Base-by-base conservation (phyloP, 1,284 basidiomycete genomes). In the Laetiporus sulphureus region DNA sequence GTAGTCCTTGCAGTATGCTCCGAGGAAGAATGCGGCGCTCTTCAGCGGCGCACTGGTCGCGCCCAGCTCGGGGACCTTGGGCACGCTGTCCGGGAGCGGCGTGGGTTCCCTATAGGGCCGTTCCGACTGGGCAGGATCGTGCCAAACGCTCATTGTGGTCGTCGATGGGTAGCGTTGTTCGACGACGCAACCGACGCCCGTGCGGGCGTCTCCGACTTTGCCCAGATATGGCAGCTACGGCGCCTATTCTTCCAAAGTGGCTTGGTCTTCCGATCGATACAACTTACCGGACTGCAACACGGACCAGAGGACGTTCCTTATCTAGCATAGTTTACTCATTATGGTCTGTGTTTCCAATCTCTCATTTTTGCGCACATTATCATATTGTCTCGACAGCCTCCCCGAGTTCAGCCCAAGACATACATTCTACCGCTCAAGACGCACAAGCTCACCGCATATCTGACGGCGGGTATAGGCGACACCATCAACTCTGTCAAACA, bases 21-120 rank as follows among this genome's bases (percentile, higher is more conserved):
- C 96, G 61, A 99, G 85, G 72, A 98, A 98, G 79, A 98, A 99
- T 11, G 91, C 85, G 3, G 95, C 93, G 53, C 87, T 91, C 74
- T 99, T 98, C 56, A 99, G 72, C 4, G 96, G 96, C 41, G 86
- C 96, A 52, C 91, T 96, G 2, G 92, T 93, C 35, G 73, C 75
- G 41, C 95, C 96, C 38, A 99, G 68, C 68, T 99, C 96, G 49
- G 83, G 75, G 21, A 98, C 91, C 59, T 83, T 83, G 33, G 94
- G 93, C 20, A 91, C 65, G 40, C 76, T 63, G 36, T 71, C 70
- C 0, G 89, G 88, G 42, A 88, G 73, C 3, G 88, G 85, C 19
- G 86, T 81, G 3, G 83, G 81, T 54, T 87, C 83, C 49, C 65
- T 64, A 63, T 81, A 84, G 15, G 76, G 74, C 44, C 61, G 57